Evolutionary conservation across 495 filamentous ascomycete species (phyloP).

Genomic region (Penicillium canariense): DNA sequence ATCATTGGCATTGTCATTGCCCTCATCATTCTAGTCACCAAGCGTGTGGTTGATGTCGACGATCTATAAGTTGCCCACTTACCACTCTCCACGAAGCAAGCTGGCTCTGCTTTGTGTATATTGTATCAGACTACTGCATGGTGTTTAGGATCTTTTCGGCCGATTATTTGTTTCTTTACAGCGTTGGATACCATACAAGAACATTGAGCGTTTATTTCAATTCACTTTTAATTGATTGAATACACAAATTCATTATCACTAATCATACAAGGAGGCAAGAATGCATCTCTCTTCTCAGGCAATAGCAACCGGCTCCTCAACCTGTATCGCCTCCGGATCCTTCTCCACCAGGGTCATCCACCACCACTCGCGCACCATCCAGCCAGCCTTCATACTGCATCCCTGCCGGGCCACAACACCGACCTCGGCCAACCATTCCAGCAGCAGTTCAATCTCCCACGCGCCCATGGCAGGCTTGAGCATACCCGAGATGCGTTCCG

Average conservation of each 20-base stretch:
- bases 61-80: slow-evolving; percentile 19
- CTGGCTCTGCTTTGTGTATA: not conserved
- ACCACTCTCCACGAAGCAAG: not conserved
- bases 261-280: not conserved
- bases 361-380: slow-evolving; percentile 66
- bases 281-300: not conserved
- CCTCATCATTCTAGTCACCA: slow-evolving; percentile 46
- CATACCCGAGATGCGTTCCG: slow-evolving; percentile 49
- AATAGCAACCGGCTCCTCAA: not conserved
- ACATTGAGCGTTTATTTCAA: not conserved
- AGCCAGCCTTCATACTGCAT: slow-evolving; percentile 34
- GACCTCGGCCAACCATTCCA: slow-evolving; percentile 61
- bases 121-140: not conserved
- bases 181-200: slow-evolving; percentile 1
- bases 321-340: not conserved
- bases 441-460: slow-evolving; percentile 65
- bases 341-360: slow-evolving; percentile 48
- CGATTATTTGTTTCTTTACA: not conserved
- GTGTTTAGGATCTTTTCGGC: not conserved
- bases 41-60: slow-evolving; percentile 31
- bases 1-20: slow-evolving; percentile 51
- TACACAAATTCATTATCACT: not conserved
- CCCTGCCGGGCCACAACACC: slow-evolving; percentile 39
- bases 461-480: slow-evolving; percentile 59
- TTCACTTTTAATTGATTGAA: not conserved